phyloP scores from a whole-genome alignment of 2,329 filamentous ascomycete species.

The Colletotrichum paranaense region DNA sequence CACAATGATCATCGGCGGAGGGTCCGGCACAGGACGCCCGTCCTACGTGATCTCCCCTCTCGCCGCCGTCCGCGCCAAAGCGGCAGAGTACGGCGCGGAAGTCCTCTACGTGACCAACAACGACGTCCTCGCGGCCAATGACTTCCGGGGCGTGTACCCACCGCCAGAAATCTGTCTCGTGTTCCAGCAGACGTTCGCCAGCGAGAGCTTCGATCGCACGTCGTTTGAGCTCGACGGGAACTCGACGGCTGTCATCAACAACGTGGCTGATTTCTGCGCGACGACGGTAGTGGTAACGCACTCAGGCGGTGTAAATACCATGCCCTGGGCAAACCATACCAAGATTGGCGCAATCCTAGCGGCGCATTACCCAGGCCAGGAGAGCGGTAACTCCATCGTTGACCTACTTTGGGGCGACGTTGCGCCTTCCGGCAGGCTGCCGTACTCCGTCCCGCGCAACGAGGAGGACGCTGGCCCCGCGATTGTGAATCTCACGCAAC shows the following conservation, averaged over 20 bases:
- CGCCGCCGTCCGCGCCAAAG: too few species aligned
- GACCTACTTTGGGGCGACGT: too few species aligned
- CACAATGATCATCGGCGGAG: too few species aligned
- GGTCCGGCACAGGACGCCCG: too few species aligned
- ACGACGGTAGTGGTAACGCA: neutral
- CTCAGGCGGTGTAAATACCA: neutral
- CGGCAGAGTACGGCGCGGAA: too few species aligned
- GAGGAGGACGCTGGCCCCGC: too few species aligned
- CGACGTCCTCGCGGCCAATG: too few species aligned
- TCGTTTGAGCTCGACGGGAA: neutral
- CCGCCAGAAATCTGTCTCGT: neutral
- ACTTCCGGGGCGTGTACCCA: neutral
- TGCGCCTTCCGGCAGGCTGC: too few species aligned
- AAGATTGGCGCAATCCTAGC: neutral
- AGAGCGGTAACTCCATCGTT: neutral
- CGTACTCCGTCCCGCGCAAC: too few species aligned
- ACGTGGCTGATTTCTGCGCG: neutral
- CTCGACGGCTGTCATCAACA: neutral
- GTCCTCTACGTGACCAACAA: too few species aligned
- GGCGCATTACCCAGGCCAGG: neutral
- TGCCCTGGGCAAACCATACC: neutral
- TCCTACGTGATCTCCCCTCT: too few species aligned
- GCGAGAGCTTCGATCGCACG: neutral
- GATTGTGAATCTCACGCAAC: too few species aligned
- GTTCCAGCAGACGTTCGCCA: neutral